These are phyloP conservation scores for Cymbopogon flexuosus DNA, from an alignment of 202 grass and related monocot species.

Conservation along the genomic window DNA sequence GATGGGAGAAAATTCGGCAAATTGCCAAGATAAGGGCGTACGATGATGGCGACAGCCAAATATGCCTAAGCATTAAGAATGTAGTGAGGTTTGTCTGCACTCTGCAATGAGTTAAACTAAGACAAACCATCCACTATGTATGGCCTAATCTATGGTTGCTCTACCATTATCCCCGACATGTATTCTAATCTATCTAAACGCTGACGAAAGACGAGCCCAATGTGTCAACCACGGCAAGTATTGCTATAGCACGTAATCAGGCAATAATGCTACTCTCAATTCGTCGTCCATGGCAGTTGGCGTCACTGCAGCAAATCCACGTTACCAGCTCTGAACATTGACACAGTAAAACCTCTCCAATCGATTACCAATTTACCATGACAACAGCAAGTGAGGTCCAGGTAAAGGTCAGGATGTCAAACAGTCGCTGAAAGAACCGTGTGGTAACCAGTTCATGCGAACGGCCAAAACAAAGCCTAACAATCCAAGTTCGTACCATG, in stretches of 20 bases:
- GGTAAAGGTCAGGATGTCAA: too few relatives aligned
- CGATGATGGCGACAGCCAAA: constrained; percentile 31
- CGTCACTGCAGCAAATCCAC: background rate
- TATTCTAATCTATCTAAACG: background rate
- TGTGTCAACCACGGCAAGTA: background rate
- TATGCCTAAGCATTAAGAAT: constrained; percentile 3
- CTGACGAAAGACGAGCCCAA: background rate
- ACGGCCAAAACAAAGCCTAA: background rate
- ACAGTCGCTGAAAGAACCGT: background rate
- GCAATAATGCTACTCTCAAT: background rate
- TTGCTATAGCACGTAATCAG: background rate
- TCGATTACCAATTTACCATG: background rate
- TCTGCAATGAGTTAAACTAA: constrained; percentile 10
- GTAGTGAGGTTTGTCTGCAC: background rate
- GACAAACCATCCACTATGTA: background rate
- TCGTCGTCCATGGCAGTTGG: background rate
- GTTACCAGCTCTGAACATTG: background rate
- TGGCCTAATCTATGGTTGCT: background rate
- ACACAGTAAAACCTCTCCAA: background rate
- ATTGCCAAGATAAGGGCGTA: background rate
- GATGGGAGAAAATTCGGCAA: background rate
- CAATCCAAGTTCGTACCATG: background rate
- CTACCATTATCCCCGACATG: background rate
- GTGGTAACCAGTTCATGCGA: background rate
- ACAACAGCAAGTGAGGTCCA: background rate